phyloP scores from a whole-genome alignment of 257 asterid genomes.

The Vinca minor region DNA sequence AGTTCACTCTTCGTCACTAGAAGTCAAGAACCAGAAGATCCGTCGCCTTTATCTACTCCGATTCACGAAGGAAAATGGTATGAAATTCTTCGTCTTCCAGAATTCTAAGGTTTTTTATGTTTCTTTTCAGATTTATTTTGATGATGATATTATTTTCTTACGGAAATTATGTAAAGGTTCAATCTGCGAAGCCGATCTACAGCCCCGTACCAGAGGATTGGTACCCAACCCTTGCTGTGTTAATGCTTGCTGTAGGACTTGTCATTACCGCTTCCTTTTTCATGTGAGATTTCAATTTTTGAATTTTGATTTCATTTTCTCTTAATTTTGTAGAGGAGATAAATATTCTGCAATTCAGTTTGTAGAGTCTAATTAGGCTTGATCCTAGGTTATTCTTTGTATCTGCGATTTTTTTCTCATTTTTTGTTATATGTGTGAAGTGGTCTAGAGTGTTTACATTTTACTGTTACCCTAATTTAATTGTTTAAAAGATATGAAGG shows the following conservation, averaged over 20 bases:
- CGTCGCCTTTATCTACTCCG: not conserved
- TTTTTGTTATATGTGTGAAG: not conserved
- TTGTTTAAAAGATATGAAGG: not conserved
- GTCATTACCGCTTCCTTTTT: slow-evolving; percentile 74
- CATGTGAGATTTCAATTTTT: slow-evolving; percentile 42
- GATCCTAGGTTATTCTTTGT: not conserved
- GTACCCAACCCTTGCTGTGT: slow-evolving; percentile 75
- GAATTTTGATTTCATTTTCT: not conserved
- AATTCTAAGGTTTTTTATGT: not conserved
- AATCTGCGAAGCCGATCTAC: slow-evolving; percentile 69
- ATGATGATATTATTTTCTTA: not conserved
- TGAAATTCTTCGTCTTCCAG: not conserved
- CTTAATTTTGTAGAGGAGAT: not conserved
- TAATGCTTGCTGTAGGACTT: slow-evolving; percentile 82
- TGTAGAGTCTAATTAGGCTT: not conserved
- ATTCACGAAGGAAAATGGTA: slow-evolving; percentile 10
- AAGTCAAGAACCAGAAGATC: slow-evolving; percentile 4
- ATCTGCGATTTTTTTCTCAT: not conserved
- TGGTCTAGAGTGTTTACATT: not conserved
- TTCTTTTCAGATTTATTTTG: not conserved
- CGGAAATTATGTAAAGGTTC: slow-evolving; percentile 29
- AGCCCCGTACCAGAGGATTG: slow-evolving; percentile 85
- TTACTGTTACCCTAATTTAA: not conserved
- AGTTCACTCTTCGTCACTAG: not conserved
- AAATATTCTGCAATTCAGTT: not conserved